These are phyloP conservation scores for Cystobasidium pallidum DNA, from an alignment of 1,284 basidiomycete species.

Conservation along the genomic window DNA sequence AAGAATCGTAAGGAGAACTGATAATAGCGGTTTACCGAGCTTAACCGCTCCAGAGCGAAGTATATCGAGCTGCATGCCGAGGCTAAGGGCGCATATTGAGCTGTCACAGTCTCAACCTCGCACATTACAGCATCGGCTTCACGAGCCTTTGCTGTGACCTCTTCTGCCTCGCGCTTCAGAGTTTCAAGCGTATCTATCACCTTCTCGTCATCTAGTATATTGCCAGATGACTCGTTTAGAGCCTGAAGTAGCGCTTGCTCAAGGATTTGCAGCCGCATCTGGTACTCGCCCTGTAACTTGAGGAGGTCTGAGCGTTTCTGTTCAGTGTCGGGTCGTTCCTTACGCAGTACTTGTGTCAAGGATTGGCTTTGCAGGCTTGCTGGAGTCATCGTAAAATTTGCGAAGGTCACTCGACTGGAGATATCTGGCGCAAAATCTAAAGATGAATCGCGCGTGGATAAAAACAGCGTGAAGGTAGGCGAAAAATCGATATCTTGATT, in stretches of 20 bases:
- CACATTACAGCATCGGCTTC: conserved; percentile 95
- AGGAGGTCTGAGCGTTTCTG: conserved; percentile 96
- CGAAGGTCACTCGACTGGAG: conserved; percentile 97
- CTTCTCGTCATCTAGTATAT: conserved; percentile 98
- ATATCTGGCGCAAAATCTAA: conserved; percentile 98
- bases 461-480: conserved; percentile 98
- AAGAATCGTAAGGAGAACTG: conserved; percentile 98
- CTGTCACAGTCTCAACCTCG: conserved; percentile 93
- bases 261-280: conserved; percentile 84
- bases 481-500: conserved; percentile 99
- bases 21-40: conserved; percentile 95
- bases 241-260: conserved; percentile 93
- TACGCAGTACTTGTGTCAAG: conserved; percentile 93
- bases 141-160: conserved; percentile 94
- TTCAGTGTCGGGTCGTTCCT: conserved; percentile 95
- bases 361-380: conserved; percentile 98
- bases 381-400: conserved; percentile 99
- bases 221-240: conserved; percentile 93
- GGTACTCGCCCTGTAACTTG: conserved; percentile 98
- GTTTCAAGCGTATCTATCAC: conserved; percentile 97
- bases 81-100: conserved; percentile 90
- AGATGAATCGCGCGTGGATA: conserved; percentile 94
- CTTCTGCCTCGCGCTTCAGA: conserved; percentile 94
- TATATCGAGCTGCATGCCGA: conserved; percentile 96
- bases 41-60: conserved; percentile 94